A percentile compares a stretch with the other conserved stretches of the same genome.
Evolutionary conservation across 108 stramenopile species (phyloP).

Genomic region (Skeletonema marinoi): DNA sequence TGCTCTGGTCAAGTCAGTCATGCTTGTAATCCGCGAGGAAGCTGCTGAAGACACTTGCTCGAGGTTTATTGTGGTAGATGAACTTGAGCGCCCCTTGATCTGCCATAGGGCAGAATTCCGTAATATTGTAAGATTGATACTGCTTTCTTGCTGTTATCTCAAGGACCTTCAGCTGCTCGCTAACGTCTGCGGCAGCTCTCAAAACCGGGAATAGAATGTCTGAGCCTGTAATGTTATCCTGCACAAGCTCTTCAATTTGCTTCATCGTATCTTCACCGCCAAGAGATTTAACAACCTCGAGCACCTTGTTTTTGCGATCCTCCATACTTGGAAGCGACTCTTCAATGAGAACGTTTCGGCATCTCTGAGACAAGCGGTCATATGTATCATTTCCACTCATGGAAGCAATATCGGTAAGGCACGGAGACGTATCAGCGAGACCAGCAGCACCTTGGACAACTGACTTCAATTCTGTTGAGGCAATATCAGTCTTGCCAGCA

Average conservation of each 20-base stretch:
- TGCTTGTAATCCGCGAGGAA: conserved; percentile 75
- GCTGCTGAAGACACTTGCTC: conserved; percentile 73
- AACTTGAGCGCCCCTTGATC: conserved; percentile 69
- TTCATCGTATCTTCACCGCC: conserved; percentile 37
- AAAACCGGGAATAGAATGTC: conserved; percentile 89
- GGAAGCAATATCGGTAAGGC: conserved; percentile 92
- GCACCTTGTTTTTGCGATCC: conserved; percentile 65
- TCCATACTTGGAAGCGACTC: conserved; percentile 91
- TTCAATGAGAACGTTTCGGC: conserved; percentile 90
- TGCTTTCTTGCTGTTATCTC: conserved; percentile 87
- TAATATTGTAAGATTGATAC: conserved; percentile 83
- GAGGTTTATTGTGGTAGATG: conserved; percentile 69
- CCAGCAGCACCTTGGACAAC: conserved; percentile 78
- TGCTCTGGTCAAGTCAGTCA: conserved; percentile 81
- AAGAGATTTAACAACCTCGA: conserved; percentile 57
- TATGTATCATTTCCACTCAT: conserved; percentile 82
- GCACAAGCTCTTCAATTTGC: conserved; percentile 69
- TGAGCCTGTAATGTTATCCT: conserved; percentile 76
- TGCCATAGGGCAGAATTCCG: conserved; percentile 53
- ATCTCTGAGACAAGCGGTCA: conserved; percentile 76
- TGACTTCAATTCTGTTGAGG: conserved; percentile 52
- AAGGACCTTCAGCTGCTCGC: conserved; percentile 66
- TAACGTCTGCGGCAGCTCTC: conserved; percentile 45
- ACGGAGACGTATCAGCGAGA: conserved; percentile 75
- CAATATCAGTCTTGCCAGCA: conserved; percentile 65